phyloP scores from a whole-genome alignment of 495 filamentous ascomycete genomes.

The Articulospora tetracladia region DNA sequence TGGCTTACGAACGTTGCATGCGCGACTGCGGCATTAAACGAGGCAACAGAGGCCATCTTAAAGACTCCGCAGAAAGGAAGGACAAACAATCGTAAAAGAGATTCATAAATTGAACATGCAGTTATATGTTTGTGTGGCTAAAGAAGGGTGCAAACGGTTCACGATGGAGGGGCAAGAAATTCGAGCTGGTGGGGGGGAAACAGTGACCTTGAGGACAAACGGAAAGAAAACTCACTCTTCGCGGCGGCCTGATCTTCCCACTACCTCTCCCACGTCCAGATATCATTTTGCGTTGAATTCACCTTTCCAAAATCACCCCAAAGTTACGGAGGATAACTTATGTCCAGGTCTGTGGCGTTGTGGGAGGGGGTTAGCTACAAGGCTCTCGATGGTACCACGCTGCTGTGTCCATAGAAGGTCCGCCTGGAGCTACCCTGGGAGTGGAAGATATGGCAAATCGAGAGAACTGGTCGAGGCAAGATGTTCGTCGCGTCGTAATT shows the following conservation, averaged over 20 bases:
- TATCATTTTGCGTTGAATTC: conserved; percentile 47
- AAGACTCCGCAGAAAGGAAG: not conserved
- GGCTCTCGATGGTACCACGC: conserved; percentile 4
- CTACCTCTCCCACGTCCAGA: conserved; percentile 57
- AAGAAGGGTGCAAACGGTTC: not conserved
- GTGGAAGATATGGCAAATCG: not conserved
- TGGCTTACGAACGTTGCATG: conserved; percentile 5
- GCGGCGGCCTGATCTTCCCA: conserved; percentile 69
- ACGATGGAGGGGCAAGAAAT: not conserved
- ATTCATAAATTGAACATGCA: not conserved
- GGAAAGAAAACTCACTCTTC: conserved; percentile 55
- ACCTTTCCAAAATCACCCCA: not conserved
- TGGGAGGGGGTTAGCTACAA: conserved; percentile 2
- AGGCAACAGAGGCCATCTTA: not conserved
- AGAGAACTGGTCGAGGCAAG: not conserved
- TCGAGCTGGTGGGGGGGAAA: not conserved
- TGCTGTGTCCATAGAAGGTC: not conserved
- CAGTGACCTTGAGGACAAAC: not conserved
- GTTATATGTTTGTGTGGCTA: not conserved
- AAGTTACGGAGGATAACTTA: not conserved
- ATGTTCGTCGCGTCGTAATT: not conserved
- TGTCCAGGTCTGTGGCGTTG: not conserved
- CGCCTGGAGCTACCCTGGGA: not conserved
- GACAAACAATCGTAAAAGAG: not conserved
- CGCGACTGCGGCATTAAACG: not conserved